Conservation (phyloP, 805 yeast species). For the Schwanniomyces pseudopolymorphus region DNA sequence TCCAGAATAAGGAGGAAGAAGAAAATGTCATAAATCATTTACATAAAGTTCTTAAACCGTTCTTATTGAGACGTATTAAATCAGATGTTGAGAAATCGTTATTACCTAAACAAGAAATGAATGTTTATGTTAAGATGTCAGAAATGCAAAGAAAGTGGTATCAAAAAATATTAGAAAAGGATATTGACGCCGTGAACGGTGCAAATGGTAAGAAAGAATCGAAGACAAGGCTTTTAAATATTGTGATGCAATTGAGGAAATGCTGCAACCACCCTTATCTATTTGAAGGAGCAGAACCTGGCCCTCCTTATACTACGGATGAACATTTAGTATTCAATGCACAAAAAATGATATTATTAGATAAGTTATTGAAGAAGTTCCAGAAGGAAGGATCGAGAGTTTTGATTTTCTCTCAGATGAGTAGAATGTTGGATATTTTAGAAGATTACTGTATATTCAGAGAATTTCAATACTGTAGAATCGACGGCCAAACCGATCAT, state of each 20-base stretch:
- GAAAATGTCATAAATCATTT: conserved; percentile 63
- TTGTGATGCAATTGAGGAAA: conserved; percentile 82
- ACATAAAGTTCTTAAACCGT: conserved; percentile 75
- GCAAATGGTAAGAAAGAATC: conserved; percentile 72
- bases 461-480: conserved; percentile 69
- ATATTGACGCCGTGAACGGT: conserved; percentile 84
- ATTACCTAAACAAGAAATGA: conserved; percentile 72
- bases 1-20: conserved; percentile 36
- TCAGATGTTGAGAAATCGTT: conserved; percentile 79
- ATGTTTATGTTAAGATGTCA: conserved; percentile 71
- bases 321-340: conserved; percentile 77
- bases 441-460: conserved; percentile 78
- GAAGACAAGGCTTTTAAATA: conserved; percentile 72
- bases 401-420: conserved; percentile 80
- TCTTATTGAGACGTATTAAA: conserved; percentile 72
- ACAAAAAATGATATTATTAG: conserved; percentile 70
- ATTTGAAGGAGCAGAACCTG: conserved; percentile 88
- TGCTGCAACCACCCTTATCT: conserved; percentile 85
- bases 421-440: conserved; percentile 73
- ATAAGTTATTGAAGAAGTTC: conserved; percentile 59
- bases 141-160: conserved; percentile 82
- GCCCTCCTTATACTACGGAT: conserved; percentile 84
- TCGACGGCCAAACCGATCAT: conserved; percentile 83
- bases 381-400: conserved; percentile 74
- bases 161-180: conserved; percentile 72